These are phyloP conservation scores for Mediolabrus comicus DNA, from an alignment of 108 stramenopile genomes.

Conservation along the genomic window DNA sequence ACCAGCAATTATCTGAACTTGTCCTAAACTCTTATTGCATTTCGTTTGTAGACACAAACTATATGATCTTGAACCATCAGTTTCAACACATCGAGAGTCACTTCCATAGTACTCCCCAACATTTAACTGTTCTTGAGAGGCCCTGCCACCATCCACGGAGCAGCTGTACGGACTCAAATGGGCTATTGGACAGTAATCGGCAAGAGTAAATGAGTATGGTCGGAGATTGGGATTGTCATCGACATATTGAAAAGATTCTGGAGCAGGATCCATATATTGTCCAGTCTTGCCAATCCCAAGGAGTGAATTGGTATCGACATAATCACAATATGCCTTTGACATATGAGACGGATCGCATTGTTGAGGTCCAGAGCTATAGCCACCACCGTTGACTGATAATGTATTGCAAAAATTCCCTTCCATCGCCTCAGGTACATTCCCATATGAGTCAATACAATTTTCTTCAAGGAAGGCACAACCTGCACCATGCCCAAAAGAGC, in stretches of 20 bases:
- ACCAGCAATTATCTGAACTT: conserved; percentile 28
- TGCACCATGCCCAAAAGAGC: conserved; percentile 48
- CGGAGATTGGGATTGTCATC: conserved; percentile 22
- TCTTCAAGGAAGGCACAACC: conserved; percentile 55
- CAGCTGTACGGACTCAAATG: conserved; percentile 40
- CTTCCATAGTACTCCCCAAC: conserved; percentile 42
- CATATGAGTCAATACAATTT: conserved; percentile 47
- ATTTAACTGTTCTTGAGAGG: conserved; percentile 21
- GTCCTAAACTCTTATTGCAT: conserved; percentile 26
- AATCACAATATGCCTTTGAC: conserved; percentile 44
- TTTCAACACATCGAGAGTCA: conserved; percentile 38
- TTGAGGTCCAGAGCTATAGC: conserved; percentile 18
- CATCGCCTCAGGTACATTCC: conserved; percentile 58
- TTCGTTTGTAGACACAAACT: conserved; percentile 38
- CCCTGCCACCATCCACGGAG: conserved; percentile 14
- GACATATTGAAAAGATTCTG: conserved; percentile 41
- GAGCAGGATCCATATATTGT: conserved; percentile 19
- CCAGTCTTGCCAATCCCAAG: conserved; percentile 32
- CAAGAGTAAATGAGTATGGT: conserved; percentile 33
- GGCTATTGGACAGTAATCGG: conserved; percentile 46
- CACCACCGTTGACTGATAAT: conserved; percentile 6
- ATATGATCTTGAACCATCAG: conserved; percentile 38
- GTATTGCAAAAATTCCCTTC: conserved; percentile 65
- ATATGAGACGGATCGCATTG: conserved; percentile 49
- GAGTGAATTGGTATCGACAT: conserved; percentile 29